Evolutionary conservation across 805 yeast genomes (phyloP).

Genomic region (Clavispora fructus): DNA sequence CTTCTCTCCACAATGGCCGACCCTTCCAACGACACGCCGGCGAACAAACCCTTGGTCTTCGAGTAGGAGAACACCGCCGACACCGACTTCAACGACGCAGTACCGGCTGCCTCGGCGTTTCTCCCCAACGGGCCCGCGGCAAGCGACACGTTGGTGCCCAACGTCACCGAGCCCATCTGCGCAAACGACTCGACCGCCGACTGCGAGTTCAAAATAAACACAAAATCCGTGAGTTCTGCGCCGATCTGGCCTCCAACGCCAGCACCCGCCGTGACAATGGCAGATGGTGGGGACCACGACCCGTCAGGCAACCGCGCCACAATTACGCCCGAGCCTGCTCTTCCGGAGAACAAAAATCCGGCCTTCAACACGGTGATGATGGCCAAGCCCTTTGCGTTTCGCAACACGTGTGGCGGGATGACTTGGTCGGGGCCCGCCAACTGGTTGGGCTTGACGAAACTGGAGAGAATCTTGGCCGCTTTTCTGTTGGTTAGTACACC

Average conservation of each 20-base stretch:
- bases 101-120: conserved; percentile 95
- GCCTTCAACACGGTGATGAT: conserved; percentile 93
- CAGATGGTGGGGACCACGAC: conserved; percentile 96
- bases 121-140: conserved; percentile 98
- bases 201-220: conserved; percentile 79
- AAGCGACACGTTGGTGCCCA: conserved; percentile 91
- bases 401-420: conserved; percentile 82
- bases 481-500: conserved; percentile 44
- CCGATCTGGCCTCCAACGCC: conserved; percentile 99
- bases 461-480: conserved; percentile 87
- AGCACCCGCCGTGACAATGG: conserved; percentile 93
- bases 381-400: conserved; percentile 90
- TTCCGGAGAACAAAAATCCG: conserved; percentile 90
- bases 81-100: conserved; percentile 81
- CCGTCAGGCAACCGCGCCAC: conserved; percentile 95
- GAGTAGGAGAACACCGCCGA: conserved; percentile 93
- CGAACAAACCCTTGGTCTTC: conserved; percentile 93
- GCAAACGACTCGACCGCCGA: conserved; percentile 93
- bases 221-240: conserved; percentile 93
- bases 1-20: conserved; percentile 95
- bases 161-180: conserved; percentile 86
- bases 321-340: conserved; percentile 96
- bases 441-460: conserved; percentile 93
- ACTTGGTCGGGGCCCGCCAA: conserved; percentile 81
- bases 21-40: conserved; percentile 96